These are phyloP conservation scores for Yamadazyma taylorii DNA, from an alignment of 1,139 yeast species.

Conservation along the genomic window DNA sequence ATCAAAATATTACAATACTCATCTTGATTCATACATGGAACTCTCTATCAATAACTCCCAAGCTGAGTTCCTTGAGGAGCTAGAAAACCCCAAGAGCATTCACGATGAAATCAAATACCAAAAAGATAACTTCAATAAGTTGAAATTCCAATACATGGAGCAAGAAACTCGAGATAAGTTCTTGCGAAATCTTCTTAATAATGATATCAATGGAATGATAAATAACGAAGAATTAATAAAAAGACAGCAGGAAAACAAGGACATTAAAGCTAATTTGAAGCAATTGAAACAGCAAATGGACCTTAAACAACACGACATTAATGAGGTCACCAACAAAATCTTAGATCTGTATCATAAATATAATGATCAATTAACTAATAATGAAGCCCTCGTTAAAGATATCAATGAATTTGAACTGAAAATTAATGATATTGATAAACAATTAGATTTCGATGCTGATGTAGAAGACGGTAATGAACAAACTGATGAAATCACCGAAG, in stretches of 20 bases:
- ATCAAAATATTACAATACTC: background rate
- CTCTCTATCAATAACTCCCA: background rate
- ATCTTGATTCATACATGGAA: background rate
- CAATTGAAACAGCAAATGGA: constrained; percentile 20
- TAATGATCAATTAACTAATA: constrained; percentile 2
- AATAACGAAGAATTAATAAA: constrained; percentile 20
- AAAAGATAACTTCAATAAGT: constrained; percentile 45
- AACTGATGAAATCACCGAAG: constrained; percentile 1
- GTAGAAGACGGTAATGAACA: constrained; percentile 21
- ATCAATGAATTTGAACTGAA: constrained; percentile 18
- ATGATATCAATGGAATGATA: constrained; percentile 16
- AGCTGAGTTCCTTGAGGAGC: background rate
- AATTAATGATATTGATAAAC: constrained; percentile 8
- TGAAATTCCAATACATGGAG: constrained; percentile 63
- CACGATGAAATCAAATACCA: constrained; percentile 33
- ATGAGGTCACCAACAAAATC: constrained; percentile 19
- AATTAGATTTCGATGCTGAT: constrained; percentile 10
- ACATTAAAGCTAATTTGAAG: constrained; percentile 20
- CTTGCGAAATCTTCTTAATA: constrained; percentile 28
- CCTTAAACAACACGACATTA: constrained; percentile 20
- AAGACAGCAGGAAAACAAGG: constrained; percentile 19
- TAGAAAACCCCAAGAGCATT: constrained; percentile 23
- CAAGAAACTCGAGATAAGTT: constrained; percentile 69
- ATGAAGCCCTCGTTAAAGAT: constrained; percentile 10
- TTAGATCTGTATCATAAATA: constrained; percentile 19